phyloP scores from a whole-genome alignment of 495 filamentous ascomycete genomes.

The Hypomontagnella submonticulosa region DNA sequence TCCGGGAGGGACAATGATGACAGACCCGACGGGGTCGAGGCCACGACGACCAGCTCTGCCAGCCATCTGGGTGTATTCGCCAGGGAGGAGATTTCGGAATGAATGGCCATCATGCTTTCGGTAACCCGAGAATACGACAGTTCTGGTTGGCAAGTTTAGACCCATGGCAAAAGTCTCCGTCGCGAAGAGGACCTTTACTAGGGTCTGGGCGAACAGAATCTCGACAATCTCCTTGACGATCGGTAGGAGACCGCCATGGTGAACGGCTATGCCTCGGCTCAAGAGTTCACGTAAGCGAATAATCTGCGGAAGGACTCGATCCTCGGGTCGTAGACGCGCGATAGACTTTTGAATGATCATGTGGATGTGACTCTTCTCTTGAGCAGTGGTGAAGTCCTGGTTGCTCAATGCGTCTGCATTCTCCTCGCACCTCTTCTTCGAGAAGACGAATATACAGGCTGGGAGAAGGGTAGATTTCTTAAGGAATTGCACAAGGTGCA shows the following conservation, averaged over 20 bases:
- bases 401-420: constrained; percentile 96
- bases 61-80: constrained; percentile 99
- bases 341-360: constrained; percentile 98
- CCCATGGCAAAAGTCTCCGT: constrained; percentile 99
- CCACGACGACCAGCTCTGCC: constrained; percentile 93
- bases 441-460: constrained; percentile 97
- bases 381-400: constrained; percentile 89
- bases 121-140: constrained; percentile 97
- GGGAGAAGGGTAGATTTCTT: constrained; percentile 87
- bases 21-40: constrained; percentile 89
- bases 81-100: constrained; percentile 91
- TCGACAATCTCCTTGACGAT: constrained; percentile 99
- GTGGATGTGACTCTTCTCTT: constrained; percentile 94
- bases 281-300: constrained; percentile 86
- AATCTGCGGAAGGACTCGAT: constrained; percentile 89
- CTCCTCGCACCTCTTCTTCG: constrained; percentile 95
- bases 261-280: constrained; percentile 89
- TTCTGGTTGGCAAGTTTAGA: constrained; percentile 92
- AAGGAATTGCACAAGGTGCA: constrained; percentile 90
- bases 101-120: constrained; percentile 92
- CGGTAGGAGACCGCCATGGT: constrained; percentile 93
- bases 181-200: constrained; percentile 96
- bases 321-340: constrained; percentile 90
- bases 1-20: constrained; percentile 85
- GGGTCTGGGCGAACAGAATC: constrained; percentile 91